phyloP scores from a whole-genome alignment of 129 eudicot genomes.

The Logfia minima region DNA sequence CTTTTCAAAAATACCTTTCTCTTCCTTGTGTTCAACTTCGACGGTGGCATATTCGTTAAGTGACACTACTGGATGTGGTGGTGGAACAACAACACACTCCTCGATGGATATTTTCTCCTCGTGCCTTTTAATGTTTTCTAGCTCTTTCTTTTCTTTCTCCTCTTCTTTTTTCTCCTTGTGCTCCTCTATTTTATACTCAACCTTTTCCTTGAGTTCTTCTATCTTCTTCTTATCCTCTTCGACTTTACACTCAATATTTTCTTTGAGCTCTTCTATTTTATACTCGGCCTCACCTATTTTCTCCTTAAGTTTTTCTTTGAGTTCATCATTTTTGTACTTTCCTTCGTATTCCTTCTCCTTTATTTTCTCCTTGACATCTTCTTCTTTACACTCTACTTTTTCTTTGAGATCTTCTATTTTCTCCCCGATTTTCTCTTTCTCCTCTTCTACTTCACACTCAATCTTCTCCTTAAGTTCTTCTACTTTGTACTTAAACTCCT shows the following conservation, averaged over 20 bases:
- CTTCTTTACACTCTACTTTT: conserved; percentile 14
- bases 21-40: conserved; percentile 38
- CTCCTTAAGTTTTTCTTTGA: conserved; percentile 19
- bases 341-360: conserved; percentile 8
- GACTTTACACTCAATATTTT: conserved; percentile 12
- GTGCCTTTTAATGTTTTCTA: conserved; percentile 22
- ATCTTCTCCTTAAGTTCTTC: conserved; percentile 16
- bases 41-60: conserved; percentile 16
- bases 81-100: conserved; percentile 25
- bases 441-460: conserved; percentile 21
- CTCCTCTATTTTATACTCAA: conserved; percentile 18
- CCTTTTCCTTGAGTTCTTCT: conserved; percentile 17
- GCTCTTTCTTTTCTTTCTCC: conserved; percentile 33
- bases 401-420: conserved; percentile 19
- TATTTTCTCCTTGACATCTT: conserved; percentile 22
- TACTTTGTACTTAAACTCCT: conserved; percentile 3
- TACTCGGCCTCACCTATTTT: conserved; percentile 18
- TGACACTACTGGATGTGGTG: conserved; percentile 25
- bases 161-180: conserved; percentile 32
- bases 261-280: conserved; percentile 22
- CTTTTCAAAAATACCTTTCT: conserved; percentile 40
- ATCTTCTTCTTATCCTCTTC: conserved; percentile 20
- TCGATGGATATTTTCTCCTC: conserved; percentile 29
- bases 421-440: not conserved
- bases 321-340: conserved; percentile 26